Evolutionary conservation across 352 stramenopile species (phyloP), one percentile per base, ranked within the genome.

Genomic region (Chrysophaeum taylorii): DNA sequence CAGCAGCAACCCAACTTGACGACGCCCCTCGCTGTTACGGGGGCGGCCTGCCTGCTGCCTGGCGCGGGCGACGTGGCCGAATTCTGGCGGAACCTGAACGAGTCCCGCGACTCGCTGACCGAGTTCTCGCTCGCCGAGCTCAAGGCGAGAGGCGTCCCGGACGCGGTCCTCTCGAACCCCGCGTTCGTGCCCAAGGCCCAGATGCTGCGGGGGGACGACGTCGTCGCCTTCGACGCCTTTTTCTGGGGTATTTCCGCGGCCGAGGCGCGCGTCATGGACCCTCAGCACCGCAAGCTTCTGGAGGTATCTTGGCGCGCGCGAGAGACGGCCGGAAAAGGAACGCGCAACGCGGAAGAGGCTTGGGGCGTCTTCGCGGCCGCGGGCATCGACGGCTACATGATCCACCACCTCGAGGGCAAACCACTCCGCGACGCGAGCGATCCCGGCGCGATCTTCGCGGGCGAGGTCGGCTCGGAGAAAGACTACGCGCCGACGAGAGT

Each of bases 231-330:
- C 52, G 71, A 76, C 43, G 57, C 62, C 9, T 18, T 27, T 23
- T 69, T 73, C 25, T 76, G 73, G 35, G 66, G 66, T 18, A 61
- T 76, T 23, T 54, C 48, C 14, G 14, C 21, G 14, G 16, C 25
- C 16, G 71, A 76, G 63, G 71, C 54, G 2, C 14, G 21, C 0
- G 27, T 52, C 37, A 76, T 76, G 71, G 71, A 76, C 36, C 71
- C 71, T 4, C 71, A 76, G 71, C 71, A 76, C 21, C 64, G 71
- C 0, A 45, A 73, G 4, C 5, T 69, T 5, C 38, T 76, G 14
- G 68, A 73, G 36, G 60, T 68, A 12, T 66, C 71, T 0, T 76
- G 69, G 37, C 42, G 73, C 14, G 42, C 45, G 4, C 36, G 68
- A 7, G 54, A 70, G 35, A 27, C 33, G 31, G 41, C 71, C 5